Base-by-base conservation (phyloP, 2,329 filamentous ascomycete genomes). In the Alternaria gansuensis region DNA sequence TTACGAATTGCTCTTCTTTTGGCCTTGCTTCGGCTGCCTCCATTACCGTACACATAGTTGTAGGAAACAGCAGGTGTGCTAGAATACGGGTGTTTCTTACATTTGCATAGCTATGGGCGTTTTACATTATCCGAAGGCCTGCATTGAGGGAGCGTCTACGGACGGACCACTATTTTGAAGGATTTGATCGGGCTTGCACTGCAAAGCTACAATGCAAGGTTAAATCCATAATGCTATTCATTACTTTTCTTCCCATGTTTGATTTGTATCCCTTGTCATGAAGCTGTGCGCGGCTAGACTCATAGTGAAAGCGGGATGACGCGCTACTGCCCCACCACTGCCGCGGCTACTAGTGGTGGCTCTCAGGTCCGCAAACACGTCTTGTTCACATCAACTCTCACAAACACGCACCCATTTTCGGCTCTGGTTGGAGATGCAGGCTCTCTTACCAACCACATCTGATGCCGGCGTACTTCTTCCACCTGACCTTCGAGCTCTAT, bases 381-480 rank as follows among this genome's bases (percentile, higher is more conserved):
- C 37, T 13, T 23, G 5, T 50, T 8, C 24, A 48, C 37, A 21
- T 34, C 28, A 26, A 31, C 34, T 17, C 11, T 14, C 11, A 31
- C 13, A 45, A 44, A 28, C 29, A 17, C 44, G 23, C 34, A 43
- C 39, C 29, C 24, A 28, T 5, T 24, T 17, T 43, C 13, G 28
- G 24, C 33, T 31, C 33, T 55, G 28, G 53, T 17, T 57, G 59
- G 58, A 63, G n/a, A 72, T 73, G 68, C 53, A 41, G 34, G 31
- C 39, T 23, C 31, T 2, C 31, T n/a, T 5, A 2, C 13, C 24
- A 51, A 23, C 13, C 39, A 24, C 21, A 58, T 64, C 69, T 80
- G 65, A 87, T 87, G 85, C 84, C 83, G 74, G 82, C 84, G 50
- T 88, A 87, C 74, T 88, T 88, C 75, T 89, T 87, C 70, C 85